phyloP scores from a whole-genome alignment of 495 filamentous ascomycete species.

The Clavariopsis aquatica region DNA sequence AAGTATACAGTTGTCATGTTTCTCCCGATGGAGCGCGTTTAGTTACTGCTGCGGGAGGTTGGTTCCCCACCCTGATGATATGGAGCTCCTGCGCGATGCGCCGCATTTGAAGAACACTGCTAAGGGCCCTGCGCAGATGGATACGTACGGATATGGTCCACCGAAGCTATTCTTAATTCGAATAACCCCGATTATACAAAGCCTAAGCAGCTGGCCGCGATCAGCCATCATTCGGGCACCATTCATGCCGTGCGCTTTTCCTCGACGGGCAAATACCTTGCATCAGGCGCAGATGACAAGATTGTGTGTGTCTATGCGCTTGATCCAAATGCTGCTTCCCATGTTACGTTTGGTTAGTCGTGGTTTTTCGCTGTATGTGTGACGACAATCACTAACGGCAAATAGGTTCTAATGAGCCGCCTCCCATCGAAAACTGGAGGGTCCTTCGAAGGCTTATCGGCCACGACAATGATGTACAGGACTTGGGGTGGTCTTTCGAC shows the following conservation, averaged over 20 bases:
- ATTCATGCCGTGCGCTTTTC: slow-evolving; percentile 97
- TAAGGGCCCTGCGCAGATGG: slow-evolving; percentile 64
- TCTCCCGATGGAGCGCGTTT: slow-evolving; percentile 90
- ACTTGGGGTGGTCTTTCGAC: slow-evolving; percentile 95
- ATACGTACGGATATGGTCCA: slow-evolving; percentile 96
- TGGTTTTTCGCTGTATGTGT: background rate
- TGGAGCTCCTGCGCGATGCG: slow-evolving; percentile 23
- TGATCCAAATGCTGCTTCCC: slow-evolving; percentile 75
- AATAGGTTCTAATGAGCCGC: slow-evolving; percentile 82
- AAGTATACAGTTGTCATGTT: slow-evolving; percentile 96
- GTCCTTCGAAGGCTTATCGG: slow-evolving; percentile 88
- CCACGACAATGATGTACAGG: slow-evolving; percentile 98
- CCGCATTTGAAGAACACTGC: slow-evolving; percentile 3
- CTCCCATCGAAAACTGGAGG: slow-evolving; percentile 95
- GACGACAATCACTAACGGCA: slow-evolving; percentile 24
- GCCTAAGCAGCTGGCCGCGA: slow-evolving; percentile 91
- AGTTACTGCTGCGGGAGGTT: slow-evolving; percentile 91
- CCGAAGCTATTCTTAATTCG: slow-evolving; percentile 83
- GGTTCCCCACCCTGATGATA: slow-evolving; percentile 36
- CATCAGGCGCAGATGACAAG: slow-evolving; percentile 96
- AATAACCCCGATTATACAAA: slow-evolving; percentile 65
- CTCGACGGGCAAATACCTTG: slow-evolving; percentile 86
- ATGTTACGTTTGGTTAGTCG: slow-evolving; percentile 71
- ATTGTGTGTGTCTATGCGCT: slow-evolving; percentile 95
- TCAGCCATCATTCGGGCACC: slow-evolving; percentile 97